Evolutionary conservation across 331 rosid species (phyloP), one percentile per base, ranked within the genome.

Genomic region (Cydonia oblonga): DNA sequence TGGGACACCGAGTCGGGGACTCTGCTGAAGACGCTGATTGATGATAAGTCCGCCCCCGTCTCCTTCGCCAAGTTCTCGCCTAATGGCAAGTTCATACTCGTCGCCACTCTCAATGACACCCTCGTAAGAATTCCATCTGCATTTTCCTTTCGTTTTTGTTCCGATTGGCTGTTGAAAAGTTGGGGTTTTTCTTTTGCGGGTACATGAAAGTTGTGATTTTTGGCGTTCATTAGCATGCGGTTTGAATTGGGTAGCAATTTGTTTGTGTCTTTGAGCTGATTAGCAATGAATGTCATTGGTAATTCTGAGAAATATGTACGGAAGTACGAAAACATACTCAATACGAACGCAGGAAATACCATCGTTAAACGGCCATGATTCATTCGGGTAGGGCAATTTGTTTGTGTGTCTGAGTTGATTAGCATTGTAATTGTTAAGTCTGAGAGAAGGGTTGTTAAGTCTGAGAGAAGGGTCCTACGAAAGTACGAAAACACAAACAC

Each of bases 1-100:
- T 93, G 98, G 98, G 98, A 89, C 64, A 40, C 96, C 1, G 77
- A 71, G 6, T 65, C 78, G 0, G 97, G 95, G 13, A 61, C 75
- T 11, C 59, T 75, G 38, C 69, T 93, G 77, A 93, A 88, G 78
- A 83, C 89, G 2, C 86, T 90, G 7, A 86, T 91, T 22, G 98
- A 93, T 10, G 97, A 93, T 69, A 86, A 88, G 64, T 59, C 59
- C 54, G 92, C 98, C 11, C 84, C 87, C 16, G 96, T 93, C 5
- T 91, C 97, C 3, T 93, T 88, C 54, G 87, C 91, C 9, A 93
- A 88, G 75, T 93, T 93, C 85, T 93, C 98, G 2, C 97, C 98
- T 18, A 93, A 93, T 22, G 97, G 98, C 46, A 93, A 85, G 81
- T 89, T 91, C 78, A 86, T 93, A 66, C 96, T 93, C n/a, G 88